Evolutionary conservation across 2,329 filamentous ascomycete genomes (phyloP), one percentile per base, ranked within the genome.

Genomic region (Xylariaceae sp.): DNA sequence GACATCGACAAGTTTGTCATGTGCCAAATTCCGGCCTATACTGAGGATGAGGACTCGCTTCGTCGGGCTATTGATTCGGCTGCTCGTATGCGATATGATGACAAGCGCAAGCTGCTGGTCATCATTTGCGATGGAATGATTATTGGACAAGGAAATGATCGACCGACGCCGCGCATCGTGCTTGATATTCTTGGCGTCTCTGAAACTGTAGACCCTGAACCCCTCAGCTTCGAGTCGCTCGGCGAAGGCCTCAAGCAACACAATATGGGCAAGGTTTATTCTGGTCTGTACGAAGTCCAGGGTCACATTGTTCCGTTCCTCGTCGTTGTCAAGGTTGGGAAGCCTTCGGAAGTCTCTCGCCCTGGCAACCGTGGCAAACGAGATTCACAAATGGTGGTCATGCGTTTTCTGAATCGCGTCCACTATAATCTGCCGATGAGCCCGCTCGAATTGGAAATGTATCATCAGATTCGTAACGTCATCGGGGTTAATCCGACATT

Each of bases 251-350:
- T 88, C 74, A 96, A 95, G 75, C 94, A 97, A 72, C 94, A 97
- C 78, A 99, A 99, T 72, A 97, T 97, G 92, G 94, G 89, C 72
- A 99, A 99, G 74, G 85, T 96, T 61, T 99, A 99, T 74, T 96
- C 94, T 18, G 94, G 94, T 67, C 79, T 99, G 5, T 99, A 99
- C 70, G 94, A 99, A 73, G 92, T 96, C 6, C 89, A 96, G 68
- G 94, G 94, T 59, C 92, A 99, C 69, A 97, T 99, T 62, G 94
- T 99, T 43, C 94, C 94, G 19, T 99, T 96, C 82, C 71, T 99
- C 70, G 94, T 99, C 49, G 80, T 99, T 43, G 92, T 97, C 73
- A 99, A 99, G 79, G 84, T 97, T 63, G 94, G 94, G 69, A 99
- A 99, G 74, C 91, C 95, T 64, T 96, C 92, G 2, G 94, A 99